Conservation (phyloP, 805 yeast genomes). For the Schwanniomyces polymorphus region DNA sequence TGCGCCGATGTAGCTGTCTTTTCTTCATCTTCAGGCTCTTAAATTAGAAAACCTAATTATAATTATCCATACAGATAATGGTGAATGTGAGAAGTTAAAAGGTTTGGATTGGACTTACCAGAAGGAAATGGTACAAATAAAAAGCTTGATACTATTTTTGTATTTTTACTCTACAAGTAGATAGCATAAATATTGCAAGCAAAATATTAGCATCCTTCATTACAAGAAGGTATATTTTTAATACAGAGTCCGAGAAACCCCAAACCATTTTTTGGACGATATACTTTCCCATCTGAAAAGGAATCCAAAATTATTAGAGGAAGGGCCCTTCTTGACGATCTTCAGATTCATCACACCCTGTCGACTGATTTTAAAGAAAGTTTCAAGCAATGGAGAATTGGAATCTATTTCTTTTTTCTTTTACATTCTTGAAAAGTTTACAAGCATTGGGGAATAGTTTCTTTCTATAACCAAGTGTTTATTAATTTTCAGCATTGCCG, state of each 20-base stretch:
- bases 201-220: no score
- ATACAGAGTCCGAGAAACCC: slow-evolving; percentile 3
- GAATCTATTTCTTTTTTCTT: slow-evolving; percentile 7
- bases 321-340: slow-evolving; percentile 12
- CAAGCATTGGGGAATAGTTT: slow-evolving; percentile 9
- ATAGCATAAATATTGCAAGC: slow-evolving; percentile 7
- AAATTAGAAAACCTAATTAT: neutral
- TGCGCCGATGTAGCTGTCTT: neutral
- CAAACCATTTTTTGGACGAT: slow-evolving; percentile 3
- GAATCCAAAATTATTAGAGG: slow-evolving; percentile 8
- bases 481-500: slow-evolving; percentile 8
- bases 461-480: slow-evolving; percentile 10
- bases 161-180: slow-evolving; percentile 8
- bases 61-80: neutral
- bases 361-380: slow-evolving; percentile 5
- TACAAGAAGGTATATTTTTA: slow-evolving; percentile 3
- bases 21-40: neutral
- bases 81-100: slow-evolving; percentile 1
- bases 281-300: slow-evolving; percentile 5
- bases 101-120: slow-evolving; percentile 15
- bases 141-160: slow-evolving; percentile 7
- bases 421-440: slow-evolving; percentile 4
- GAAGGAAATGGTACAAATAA: slow-evolving; percentile 13
- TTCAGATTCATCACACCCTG: slow-evolving; percentile 1
- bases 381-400: slow-evolving; percentile 6